Conservation (phyloP, 2,329 filamentous ascomycete genomes). For the Xylariaceae sp. region DNA sequence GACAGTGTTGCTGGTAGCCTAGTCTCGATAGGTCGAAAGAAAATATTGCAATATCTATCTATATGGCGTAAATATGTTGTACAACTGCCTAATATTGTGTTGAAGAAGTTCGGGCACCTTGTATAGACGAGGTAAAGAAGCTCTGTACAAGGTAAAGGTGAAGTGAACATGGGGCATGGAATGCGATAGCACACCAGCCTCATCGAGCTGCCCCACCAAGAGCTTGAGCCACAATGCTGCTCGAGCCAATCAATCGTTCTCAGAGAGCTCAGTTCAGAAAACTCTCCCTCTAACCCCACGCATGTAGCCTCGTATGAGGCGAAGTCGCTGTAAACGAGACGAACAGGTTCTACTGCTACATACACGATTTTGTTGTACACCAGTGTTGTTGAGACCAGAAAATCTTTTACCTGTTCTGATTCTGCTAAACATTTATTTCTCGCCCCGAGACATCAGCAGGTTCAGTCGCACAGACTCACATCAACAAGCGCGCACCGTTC, state of each 20-base stretch:
- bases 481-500: neutral
- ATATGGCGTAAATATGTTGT: too few species aligned
- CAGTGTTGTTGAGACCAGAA: neutral
- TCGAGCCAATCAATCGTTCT: constrained; percentile 21
- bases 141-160: neutral
- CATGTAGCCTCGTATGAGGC: constrained; percentile 7
- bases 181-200: neutral
- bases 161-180: too few species aligned
- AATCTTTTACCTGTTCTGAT: too few species aligned
- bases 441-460: neutral
- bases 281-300: constrained; percentile 27
- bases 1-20: too few species aligned
- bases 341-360: too few species aligned
- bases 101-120: too few species aligned
- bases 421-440: too few species aligned
- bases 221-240: constrained; percentile 27
- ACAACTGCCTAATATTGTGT: too few species aligned
- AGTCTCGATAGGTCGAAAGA: too few species aligned
- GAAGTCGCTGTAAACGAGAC: neutral
- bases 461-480: neutral
- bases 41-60: too few species aligned
- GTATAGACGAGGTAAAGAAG: too few species aligned
- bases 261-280: constrained; percentile 30
- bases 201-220: constrained; percentile 12
- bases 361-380: too few species aligned